Evolutionary conservation across 1,284 basidiomycete genomes (phyloP), one percentile per base, ranked within the genome.

Genomic region (Coniferiporia sulphurascens): DNA sequence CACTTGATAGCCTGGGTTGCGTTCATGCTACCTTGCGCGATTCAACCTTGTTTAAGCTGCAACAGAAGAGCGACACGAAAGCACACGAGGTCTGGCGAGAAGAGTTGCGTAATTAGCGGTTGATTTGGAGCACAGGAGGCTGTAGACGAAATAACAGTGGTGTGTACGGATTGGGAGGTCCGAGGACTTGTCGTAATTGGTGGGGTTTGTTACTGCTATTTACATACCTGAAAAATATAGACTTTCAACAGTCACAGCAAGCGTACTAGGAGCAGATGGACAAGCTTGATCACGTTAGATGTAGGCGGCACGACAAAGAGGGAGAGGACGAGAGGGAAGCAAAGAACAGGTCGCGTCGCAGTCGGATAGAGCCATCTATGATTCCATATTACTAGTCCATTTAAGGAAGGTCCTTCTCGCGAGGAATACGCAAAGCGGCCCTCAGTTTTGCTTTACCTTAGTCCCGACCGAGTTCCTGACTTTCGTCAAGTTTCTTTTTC

Each of bases 1-100:
- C 84, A 86, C 78, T 86, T 87, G 67, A 87, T 86, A 67, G 85
- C 82, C 73, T 86, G 85, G 66, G 86, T 86, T 67, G 85, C 82
- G 73, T 86, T 84, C 59, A 61, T 61, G 53, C 19, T 61, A 49
- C 49, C 21, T 46, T 55, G 49, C 19, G 38, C 55, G 48, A 49
- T 45, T 55, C 48, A 56, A 38, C 43, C 15, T 19, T 21, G 51
- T 34, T 22, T 32, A 36, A 48, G 55, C 51, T 48, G 50, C 50
- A 41, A 41, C 41, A 22, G 21, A 48, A 32, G 22, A 43, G 48
- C 19, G 17, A 50, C 6, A 48, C 41, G 22, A 32, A 15, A 52
- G n/a, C 54, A 56, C 48, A 53, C 21, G 53, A 55, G 41, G 32
- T 21, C 52, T 52, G 43, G 21, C 19, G 46, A 22, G 38, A 41